Evolutionary conservation across 345 rosid species (phyloP).

Genomic region (Lumnitzera racemosa): DNA sequence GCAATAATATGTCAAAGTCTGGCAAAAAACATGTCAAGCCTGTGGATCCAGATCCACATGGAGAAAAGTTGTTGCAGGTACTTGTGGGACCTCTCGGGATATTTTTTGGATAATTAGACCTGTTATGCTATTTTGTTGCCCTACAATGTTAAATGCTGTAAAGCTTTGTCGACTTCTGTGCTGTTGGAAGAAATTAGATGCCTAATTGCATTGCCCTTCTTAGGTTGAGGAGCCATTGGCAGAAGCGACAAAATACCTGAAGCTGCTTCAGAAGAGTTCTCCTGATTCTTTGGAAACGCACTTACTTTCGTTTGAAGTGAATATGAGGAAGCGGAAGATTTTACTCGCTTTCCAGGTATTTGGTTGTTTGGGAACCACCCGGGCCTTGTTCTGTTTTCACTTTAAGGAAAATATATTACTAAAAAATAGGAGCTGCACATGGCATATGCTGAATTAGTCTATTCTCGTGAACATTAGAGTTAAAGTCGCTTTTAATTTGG

Average conservation of each 20-base stretch:
- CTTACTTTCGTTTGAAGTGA: slow-evolving; percentile 91
- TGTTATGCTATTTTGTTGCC: no score
- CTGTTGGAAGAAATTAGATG: background rate
- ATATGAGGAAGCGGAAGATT: slow-evolving; percentile 86
- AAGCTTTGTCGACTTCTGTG: background rate
- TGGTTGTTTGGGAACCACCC: background rate
- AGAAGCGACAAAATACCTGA: slow-evolving; percentile 93
- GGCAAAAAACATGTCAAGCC: slow-evolving; percentile 87
- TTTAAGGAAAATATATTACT: no score
- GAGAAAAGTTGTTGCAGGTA: slow-evolving; percentile 91
- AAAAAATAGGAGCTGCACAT: no score
- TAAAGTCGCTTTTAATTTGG: background rate
- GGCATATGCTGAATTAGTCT: no score
- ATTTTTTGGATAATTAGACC: no score
- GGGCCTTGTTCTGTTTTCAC: no score
- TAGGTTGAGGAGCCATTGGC: slow-evolving; percentile 85
- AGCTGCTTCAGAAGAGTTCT: slow-evolving; percentile 83
- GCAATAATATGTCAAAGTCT: slow-evolving; percentile 56
- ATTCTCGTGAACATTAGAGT: no score
- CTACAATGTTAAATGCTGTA: background rate
- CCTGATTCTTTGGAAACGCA: slow-evolving; percentile 83
- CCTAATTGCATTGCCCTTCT: slow-evolving; percentile 8
- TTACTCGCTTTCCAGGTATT: slow-evolving; percentile 91
- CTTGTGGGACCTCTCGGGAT: background rate
- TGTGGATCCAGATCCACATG: slow-evolving; percentile 92